Evolutionary conservation across 768 basidiomycete genomes (phyloP), one percentile per base, ranked within the genome.

Genomic region (Boletus vermiculosoides): DNA sequence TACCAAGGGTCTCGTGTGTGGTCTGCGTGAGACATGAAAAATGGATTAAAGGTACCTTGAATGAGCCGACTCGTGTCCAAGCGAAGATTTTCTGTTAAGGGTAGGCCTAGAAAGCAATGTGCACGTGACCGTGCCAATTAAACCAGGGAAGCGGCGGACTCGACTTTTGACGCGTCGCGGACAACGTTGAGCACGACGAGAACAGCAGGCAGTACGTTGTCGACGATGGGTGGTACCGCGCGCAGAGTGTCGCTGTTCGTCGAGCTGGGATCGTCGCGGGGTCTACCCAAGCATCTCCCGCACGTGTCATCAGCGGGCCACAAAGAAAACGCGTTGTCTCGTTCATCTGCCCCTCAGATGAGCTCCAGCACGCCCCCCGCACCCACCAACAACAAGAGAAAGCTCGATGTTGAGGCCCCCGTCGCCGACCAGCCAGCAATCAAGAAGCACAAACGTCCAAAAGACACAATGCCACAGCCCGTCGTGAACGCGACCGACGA

Each of bases 1-100:
- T 68, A 88, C 93, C 94, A 96, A 57, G 93, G 94, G 75, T 96
- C 94, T 75, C 94, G 79, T 54, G 93, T 92, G 76, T 95, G 94
- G 76, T 96, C 94, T 67, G 91, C 90, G 75, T 88, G 86, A 36
- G 92, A 83, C 92, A 94, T 94, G 68, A 56, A 56, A 50, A 30
- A 45, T 31, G 28, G 7, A 39, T 40, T 36, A 25, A 25, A 52
- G 20, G 13, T 13, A 30, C 16, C n/a, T 16, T 28, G 1, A 10
- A 15, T 16, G 16, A 4, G 15, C 30, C 2, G 45, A 41, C 25
- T 16, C 25, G 49, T n/a, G 15, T 40, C 15, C 37, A 0, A 51
- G 47, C 41, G 42, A 61, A 66, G 58, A 58, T 67, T 67, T 69
- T 64, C 16, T 39, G 54, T 73, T 74, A 22, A 74, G 74, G 73